Conservation (phyloP, 2,329 filamentous ascomycete species). For the Ascochyta viciae-villosae region DNA sequence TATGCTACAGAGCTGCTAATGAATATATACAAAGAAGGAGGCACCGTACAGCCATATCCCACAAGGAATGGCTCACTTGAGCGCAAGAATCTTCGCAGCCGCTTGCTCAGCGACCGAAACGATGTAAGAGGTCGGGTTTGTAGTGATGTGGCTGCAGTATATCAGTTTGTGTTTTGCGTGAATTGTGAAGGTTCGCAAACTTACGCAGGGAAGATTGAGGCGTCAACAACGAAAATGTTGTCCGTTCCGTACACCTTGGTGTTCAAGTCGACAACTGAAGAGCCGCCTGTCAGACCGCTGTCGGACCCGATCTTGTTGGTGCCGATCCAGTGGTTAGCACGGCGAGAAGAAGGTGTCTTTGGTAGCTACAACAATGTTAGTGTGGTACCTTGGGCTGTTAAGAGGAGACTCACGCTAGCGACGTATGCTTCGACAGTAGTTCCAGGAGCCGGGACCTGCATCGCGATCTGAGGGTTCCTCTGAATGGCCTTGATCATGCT, state of each 20-base stretch:
- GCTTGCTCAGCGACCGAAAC: conserved; percentile 47
- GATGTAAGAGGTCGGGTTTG: conserved; percentile 50
- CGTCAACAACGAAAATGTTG: conserved; percentile 57
- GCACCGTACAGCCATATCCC: not conserved
- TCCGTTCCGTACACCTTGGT: conserved; percentile 58
- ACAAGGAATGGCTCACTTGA: conserved; percentile 10
- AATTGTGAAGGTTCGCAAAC: not conserved
- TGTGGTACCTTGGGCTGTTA: not conserved
- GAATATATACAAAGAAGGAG: conserved; percentile 17
- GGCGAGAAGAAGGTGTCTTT: conserved; percentile 48
- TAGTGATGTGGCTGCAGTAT: conserved; percentile 38
- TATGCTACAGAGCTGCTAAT: conserved; percentile 4
- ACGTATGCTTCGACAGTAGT: conserved; percentile 65
- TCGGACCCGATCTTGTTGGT: conserved; percentile 63
- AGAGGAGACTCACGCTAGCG: conserved; percentile 41
- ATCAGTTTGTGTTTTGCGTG: conserved; percentile 19
- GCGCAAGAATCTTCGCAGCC: conserved; percentile 48
- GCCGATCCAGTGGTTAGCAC: conserved; percentile 59
- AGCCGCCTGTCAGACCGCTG: conserved; percentile 52
- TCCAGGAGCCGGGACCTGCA: conserved; percentile 59
- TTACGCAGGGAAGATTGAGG: conserved; percentile 55
- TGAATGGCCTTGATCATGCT: conserved; percentile 63
- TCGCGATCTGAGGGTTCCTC: conserved; percentile 63
- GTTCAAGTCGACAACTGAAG: conserved; percentile 58
- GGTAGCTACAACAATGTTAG: conserved; percentile 33